Percentiles rank a stretch among this genome's conserved stretches.
Conservation (phyloP, 441 rosid genomes). For the Jatropha multifida region DNA sequence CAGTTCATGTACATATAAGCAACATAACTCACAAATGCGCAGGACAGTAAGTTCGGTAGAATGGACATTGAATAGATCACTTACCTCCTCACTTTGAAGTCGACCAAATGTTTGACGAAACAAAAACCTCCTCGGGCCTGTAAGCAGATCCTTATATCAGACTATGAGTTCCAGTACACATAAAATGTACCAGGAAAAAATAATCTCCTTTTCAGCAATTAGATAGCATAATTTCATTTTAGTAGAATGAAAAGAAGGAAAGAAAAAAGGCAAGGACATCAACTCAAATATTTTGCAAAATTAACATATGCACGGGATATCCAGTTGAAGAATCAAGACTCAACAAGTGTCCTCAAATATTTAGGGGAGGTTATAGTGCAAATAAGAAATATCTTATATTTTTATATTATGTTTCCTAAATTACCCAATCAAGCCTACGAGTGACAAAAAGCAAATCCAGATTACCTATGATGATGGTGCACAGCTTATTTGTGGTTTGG, state of each 20-base stretch:
- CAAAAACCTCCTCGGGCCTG: slow-evolving; percentile 88
- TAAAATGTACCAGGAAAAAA: slow-evolving; percentile 6
- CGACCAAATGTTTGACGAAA: slow-evolving; percentile 72
- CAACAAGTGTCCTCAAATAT: background rate
- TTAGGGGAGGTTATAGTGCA: background rate
- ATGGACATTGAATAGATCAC: slow-evolving; percentile 6
- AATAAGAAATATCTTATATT: background rate
- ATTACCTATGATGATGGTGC: background rate
- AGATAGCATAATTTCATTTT: background rate
- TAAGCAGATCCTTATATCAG: slow-evolving; percentile 20
- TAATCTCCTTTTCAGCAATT: background rate
- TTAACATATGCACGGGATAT: background rate
- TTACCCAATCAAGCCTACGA: background rate
- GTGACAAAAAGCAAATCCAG: background rate
- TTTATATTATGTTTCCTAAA: background rate
- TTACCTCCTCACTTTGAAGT: slow-evolving; percentile 88
- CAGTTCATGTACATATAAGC: background rate
- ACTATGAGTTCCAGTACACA: background rate
- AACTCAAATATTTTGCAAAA: background rate
- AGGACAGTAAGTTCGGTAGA: slow-evolving; percentile 8
- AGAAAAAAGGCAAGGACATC: background rate
- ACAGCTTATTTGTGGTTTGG: background rate
- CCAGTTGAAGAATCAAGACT: background rate
- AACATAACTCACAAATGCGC: background rate
- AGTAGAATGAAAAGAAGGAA: background rate